Evolutionary conservation across 1,284 basidiomycete genomes (phyloP), one percentile per base, ranked within the genome.

Genomic region (Coniferiporia weirii): DNA sequence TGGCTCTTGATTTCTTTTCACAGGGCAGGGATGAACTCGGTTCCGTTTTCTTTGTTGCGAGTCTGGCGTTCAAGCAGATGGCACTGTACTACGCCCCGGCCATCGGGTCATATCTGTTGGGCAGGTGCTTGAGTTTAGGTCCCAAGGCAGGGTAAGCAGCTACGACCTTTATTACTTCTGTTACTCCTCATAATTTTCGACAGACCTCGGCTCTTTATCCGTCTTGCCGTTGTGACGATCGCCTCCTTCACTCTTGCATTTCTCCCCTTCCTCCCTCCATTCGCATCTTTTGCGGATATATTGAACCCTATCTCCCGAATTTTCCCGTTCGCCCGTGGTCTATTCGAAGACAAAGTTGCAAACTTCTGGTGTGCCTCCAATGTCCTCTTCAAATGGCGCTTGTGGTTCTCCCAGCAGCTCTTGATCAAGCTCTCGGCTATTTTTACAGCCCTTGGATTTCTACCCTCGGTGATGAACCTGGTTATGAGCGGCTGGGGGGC

Each of bases 321-420:
- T 64, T 97, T 98, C 70, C 95, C 95, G 0, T 91, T 98, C 69
- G 79, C 83, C 4, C 85, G 93, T 46, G 94, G 95, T 7, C 78
- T 98, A 4, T 97, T 97, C 67, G 95, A 98, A 71, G 95, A 97
- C 76, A 97, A 97, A 70, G 95, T 98, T 20, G 91, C 94, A 49
- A 98, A 97, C 70, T 91, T 96, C 67, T 98, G 95, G 91, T 97
- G 93, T 69, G 89, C 91, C 20, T 83, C 86, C n/a, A 92, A 95
- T 68, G 85, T 93, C n/a, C 70, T 89, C 9, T 70, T 95, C 72
- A 95, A 95, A 71, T 93, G 93, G 85, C 83, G 82, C 48, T 69
- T 71, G 36, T 81, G 79, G 75, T 71, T 79, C 1, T 75, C 79
- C n/a, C 70, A 73, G 1, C 69, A 64, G 0, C 61, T 75, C 3